Conservation (phyloP, 805 yeast genomes). For the Cyberlindnera xylosilytica region DNA sequence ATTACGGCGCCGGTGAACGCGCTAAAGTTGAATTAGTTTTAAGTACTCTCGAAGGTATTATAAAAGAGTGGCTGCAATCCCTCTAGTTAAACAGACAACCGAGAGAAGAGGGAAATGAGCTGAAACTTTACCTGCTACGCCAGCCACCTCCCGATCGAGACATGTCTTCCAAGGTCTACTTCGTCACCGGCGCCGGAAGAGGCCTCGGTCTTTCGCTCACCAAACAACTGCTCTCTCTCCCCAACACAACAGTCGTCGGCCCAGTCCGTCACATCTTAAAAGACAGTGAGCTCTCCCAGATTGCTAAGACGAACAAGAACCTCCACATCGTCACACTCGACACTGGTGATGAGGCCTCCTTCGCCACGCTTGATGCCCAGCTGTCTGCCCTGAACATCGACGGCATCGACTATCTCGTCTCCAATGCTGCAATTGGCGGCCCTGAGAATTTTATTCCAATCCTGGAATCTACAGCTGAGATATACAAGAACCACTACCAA, state of each 20-base stretch:
- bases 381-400: slow-evolving; percentile 5
- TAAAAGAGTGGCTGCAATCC: too few species aligned
- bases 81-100: too few species aligned
- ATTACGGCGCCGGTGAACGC: too few species aligned
- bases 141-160: too few species aligned
- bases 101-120: too few species aligned
- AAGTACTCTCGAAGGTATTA: too few species aligned
- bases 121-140: too few species aligned
- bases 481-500: slow-evolving; percentile 3
- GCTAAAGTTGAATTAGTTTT: too few species aligned
- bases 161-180: too few species aligned
- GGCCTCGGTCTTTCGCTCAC: neutral
- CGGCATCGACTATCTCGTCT: slow-evolving; percentile 17
- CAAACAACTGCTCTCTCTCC: neutral
- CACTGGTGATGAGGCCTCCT: slow-evolving; percentile 10
- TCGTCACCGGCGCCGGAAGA: neutral
- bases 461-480: neutral
- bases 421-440: slow-evolving; percentile 15
- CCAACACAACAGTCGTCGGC: slow-evolving; percentile 4
- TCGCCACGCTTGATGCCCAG: slow-evolving; percentile 8
- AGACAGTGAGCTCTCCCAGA: slow-evolving; percentile 2
- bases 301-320: slow-evolving; percentile 4
- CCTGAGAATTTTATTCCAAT: neutral
- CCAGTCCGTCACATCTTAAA: slow-evolving; percentile 3
- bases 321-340: slow-evolving; percentile 13